Evolutionary conservation across 768 basidiomycete species (phyloP), one percentile per base, ranked within the genome.

Genomic region (Suillus sp.): DNA sequence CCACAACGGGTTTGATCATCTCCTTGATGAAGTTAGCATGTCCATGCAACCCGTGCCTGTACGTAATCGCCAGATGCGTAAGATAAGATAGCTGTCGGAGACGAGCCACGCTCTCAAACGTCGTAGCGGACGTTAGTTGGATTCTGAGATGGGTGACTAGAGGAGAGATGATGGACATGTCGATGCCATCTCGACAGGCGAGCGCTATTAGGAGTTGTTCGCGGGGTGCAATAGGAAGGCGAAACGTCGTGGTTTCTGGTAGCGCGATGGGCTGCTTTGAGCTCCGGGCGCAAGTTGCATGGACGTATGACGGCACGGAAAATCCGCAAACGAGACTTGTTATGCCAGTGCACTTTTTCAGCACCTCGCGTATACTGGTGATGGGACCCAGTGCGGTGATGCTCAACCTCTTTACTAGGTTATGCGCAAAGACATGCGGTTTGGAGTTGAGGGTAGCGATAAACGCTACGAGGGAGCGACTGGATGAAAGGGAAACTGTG

Each of bases 261-360:
- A 55, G 25, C 9, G 55, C 47, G 32, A 51, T 27, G 34, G 47
- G 34, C 32, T 10, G 25, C 8, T 45, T 51, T 7, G 32, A n/a
- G 25, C 45, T 20, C 34, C 54, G 64, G 22, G 62, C 32, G 18
- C 63, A 61, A 34, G 6, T 34, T 34, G 32, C 6, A 60, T 67
- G 62, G 51, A 58, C 35, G 42, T 75, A 75, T 4, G 71, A 65
- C 5, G 74, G 69, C 9, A 75, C 67, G 32, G 74, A 71, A 68
- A 78, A 78, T 14, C 76, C 74, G 66, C 77, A 79, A 2, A 77
- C 76, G 35, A 78, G 71, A 66, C 71, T 75, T 37, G 67, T 67
- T 25, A 76, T 73, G 62, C 73, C 73, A 4, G 64, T 66, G 65
- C 78, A 78, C 32, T 65, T 71, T 25, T 69, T 59, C 58, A 79